Evolutionary conservation across 768 basidiomycete genomes (phyloP).

Genomic region (Clitopilus passeckerianus): DNA sequence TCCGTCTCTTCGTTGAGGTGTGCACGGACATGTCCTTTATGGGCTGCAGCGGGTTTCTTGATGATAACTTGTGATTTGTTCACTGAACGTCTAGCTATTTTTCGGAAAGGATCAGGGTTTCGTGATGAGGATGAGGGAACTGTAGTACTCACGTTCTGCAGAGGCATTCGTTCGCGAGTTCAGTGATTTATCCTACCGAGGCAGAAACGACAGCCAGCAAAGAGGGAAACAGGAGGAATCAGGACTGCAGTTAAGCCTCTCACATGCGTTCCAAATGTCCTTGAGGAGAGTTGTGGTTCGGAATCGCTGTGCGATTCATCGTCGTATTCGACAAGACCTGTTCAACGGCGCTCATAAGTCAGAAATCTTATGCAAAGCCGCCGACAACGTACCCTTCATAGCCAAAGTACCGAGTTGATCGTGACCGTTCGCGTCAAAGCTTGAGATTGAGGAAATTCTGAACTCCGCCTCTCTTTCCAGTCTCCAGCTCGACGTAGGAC

Average conservation of each 20-base stretch:
- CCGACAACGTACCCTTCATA: slow-evolving; percentile 18
- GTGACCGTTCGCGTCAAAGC: slow-evolving; percentile 3
- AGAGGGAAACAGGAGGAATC: slow-evolving; percentile 54
- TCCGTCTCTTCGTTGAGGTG: slow-evolving; percentile 44
- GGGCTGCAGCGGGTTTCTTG: slow-evolving; percentile 40
- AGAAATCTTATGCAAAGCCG: not conserved
- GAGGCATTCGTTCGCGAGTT: slow-evolving; percentile 29
- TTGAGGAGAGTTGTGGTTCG: slow-evolving; percentile 21
- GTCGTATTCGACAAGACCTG: slow-evolving; percentile 61
- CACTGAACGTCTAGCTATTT: slow-evolving; percentile 30
- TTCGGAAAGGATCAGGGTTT: not conserved
- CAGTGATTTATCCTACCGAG: slow-evolving; percentile 59
- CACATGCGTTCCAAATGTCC: slow-evolving; percentile 42
- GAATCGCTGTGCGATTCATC: slow-evolving; percentile 60
- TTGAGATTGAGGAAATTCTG: slow-evolving; percentile 10
- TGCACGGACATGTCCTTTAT: slow-evolving; percentile 43
- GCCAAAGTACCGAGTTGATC: slow-evolving; percentile 5
- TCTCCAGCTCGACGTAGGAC: not conserved
- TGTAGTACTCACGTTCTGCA: slow-evolving; percentile 37
- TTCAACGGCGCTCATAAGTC: not conserved
- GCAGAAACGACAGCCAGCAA: slow-evolving; percentile 54
- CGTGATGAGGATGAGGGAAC: not conserved
- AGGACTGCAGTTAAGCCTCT: slow-evolving; percentile 42
- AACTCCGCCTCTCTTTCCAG: slow-evolving; percentile 10
- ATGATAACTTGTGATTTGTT: slow-evolving; percentile 59